A percentile compares a stretch with the other conserved stretches of the same genome.
phyloP scores from a whole-genome alignment of 345 rosid genomes.

The Murraya paniculata region DNA sequence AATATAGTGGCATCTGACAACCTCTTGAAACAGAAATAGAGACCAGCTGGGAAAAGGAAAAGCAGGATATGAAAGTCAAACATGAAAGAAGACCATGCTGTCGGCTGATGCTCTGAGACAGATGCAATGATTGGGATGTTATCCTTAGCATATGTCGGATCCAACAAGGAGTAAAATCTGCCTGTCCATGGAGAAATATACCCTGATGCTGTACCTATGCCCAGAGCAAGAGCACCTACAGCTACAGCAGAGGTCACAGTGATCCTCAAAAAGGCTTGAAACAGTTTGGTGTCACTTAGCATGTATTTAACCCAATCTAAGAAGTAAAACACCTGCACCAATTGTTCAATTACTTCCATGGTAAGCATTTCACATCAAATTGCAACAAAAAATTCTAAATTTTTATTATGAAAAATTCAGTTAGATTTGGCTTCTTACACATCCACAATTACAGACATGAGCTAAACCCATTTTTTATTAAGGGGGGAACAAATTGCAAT shows the following conservation, averaged over 20 bases:
- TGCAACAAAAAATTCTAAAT: neutral
- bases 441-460: neutral
- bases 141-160: constrained; percentile 98
- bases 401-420: no score
- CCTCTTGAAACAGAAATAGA: constrained; percentile 96
- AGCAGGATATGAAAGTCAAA: constrained; percentile 95
- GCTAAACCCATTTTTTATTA: neutral
- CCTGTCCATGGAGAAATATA: constrained; percentile 99
- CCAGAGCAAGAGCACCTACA: constrained; percentile 74
- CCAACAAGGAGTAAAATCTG: constrained; percentile 90
- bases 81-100: constrained; percentile 99
- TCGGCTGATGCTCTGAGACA: constrained; percentile 99
- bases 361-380: neutral
- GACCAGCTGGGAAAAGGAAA: constrained; percentile 98
- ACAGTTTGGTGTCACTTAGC: constrained; percentile 75
- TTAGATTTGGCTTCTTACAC: neutral
- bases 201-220: constrained; percentile 90
- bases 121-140: constrained; percentile 99
- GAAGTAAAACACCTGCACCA: constrained; percentile 86
- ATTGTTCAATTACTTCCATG: constrained; percentile 2
- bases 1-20: constrained; percentile 94
- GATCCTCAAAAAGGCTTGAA: constrained; percentile 84
- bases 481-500: neutral
- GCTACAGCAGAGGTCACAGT: constrained; percentile 72
- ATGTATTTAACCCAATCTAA: constrained; percentile 88